Evolutionary conservation across 2,329 filamentous ascomycete species (phyloP).

Genomic region (Aspergillus quadrilineatus): DNA sequence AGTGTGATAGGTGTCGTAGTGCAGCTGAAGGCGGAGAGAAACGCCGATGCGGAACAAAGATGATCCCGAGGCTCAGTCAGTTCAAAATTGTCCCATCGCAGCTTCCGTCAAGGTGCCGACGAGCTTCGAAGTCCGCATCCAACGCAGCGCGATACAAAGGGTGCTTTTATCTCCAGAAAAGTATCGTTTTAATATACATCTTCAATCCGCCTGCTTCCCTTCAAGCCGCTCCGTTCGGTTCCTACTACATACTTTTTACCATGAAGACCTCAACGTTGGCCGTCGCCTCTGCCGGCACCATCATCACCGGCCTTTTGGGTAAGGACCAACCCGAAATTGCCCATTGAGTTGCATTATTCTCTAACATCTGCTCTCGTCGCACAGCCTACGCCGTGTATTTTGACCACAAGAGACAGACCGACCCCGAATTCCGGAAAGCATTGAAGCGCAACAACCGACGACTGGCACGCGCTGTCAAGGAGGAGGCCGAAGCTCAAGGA

Average conservation of each 20-base stretch:
- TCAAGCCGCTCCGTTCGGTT: neutral
- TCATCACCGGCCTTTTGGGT: slow-evolving; percentile 59
- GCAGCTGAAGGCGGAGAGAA: slow-evolving; percentile 29
- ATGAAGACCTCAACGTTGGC: slow-evolving; percentile 60
- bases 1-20: slow-evolving; percentile 1
- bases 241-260: slow-evolving; percentile 24
- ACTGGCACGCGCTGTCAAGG: slow-evolving; percentile 48
- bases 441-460: slow-evolving; percentile 53
- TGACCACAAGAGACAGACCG: slow-evolving; percentile 63
- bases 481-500: slow-evolving; percentile 49
- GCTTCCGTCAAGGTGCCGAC: slow-evolving; percentile 15
- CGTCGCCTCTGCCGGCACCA: slow-evolving; percentile 57
- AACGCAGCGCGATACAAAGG: neutral
- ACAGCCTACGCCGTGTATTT: slow-evolving; percentile 66
- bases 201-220: neutral
- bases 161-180: slow-evolving; percentile 2
- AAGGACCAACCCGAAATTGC: slow-evolving; percentile 22
- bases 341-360: neutral
- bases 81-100: slow-evolving; percentile 31
- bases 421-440: slow-evolving; percentile 61
- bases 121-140: slow-evolving; percentile 11
- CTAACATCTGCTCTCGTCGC: slow-evolving; percentile 10
- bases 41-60: slow-evolving; percentile 39
- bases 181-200: neutral
- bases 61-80: slow-evolving; percentile 28